Base-by-base conservation (phyloP, 352 stramenopile genomes). In the Pythium apleroticum region DNA sequence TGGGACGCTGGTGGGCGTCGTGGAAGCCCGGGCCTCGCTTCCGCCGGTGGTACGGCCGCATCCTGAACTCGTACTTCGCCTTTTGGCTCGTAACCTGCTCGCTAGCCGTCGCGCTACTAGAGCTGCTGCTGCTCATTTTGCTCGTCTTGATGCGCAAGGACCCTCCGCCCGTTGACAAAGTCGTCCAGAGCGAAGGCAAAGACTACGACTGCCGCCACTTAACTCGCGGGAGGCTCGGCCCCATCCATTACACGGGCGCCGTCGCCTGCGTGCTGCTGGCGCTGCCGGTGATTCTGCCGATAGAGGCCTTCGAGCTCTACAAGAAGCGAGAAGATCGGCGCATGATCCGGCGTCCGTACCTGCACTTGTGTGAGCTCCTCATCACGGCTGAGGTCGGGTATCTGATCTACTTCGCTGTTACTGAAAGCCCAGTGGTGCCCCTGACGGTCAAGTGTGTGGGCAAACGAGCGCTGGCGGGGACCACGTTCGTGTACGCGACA, bases 11-110 rank as follows among this genome's bases (percentile, higher is more conserved):
- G 48, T 56, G 24, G 15, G 20, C 53, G 30, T n/a, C 56, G 20
- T 57, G 56, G 49, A 50, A 30, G 28, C 9, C 27, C 4, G 52
- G 50, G 7, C 39, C 52, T 11, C 60, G 49, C 28, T 62, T 70
- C 41, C 65, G 57, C 12, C 65, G 53, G 11, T 72, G 65, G 65
- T 72, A 72, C 46, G 65, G 65, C 11, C 57, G 53, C 22, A 57
- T 90, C 39, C 62, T 79, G 33, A 90, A 90, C 52, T 90, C 81
- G 63, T 90, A 89, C 73, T 90, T 89, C 55, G 80, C 79, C 1
- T 77, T 80, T 11, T 89, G 81, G 80, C 75, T 90, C n/a, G 78
- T 88, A 15, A 60, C 73, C 7, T 85, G 79, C 63, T 89, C 81
- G 24, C 39, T 86, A 7, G 72, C 74, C 35, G 75, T 89, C 43